These are phyloP conservation scores for Tolypocladium amazonense DNA, from an alignment of 2,329 filamentous ascomycete genomes.

Conservation along the genomic window DNA sequence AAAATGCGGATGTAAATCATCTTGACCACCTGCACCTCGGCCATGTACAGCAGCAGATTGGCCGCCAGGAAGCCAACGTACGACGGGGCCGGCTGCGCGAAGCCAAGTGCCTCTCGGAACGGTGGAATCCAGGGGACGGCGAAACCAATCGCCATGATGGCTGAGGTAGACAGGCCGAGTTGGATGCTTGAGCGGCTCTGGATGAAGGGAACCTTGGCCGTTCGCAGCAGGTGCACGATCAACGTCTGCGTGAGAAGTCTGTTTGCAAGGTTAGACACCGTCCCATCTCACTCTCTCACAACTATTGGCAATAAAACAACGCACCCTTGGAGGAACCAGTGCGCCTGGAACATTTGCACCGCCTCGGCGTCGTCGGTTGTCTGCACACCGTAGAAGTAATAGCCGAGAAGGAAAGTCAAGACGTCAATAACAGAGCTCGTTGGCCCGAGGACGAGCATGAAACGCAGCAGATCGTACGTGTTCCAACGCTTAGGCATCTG, in stretches of 20 bases:
- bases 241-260: slow-evolving; percentile 16
- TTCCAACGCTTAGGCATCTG: slow-evolving; percentile 14
- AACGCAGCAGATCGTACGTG: slow-evolving; percentile 15
- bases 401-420: slow-evolving; percentile 11
- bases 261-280: not conserved
- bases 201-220: slow-evolving; percentile 14
- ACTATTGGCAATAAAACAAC: not conserved
- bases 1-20: slow-evolving; percentile 14
- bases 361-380: slow-evolving; percentile 3
- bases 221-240: slow-evolving; percentile 16
- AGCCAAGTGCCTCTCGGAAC: slow-evolving; percentile 8
- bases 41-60: slow-evolving; percentile 12
- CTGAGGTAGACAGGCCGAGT: slow-evolving; percentile 11
- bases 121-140: slow-evolving; percentile 14
- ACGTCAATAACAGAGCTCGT: slow-evolving; percentile 18
- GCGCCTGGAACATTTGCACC: slow-evolving; percentile 12
- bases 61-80: slow-evolving; percentile 14
- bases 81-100: slow-evolving; percentile 9
- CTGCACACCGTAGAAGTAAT: slow-evolving; percentile 13
- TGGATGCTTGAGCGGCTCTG: slow-evolving; percentile 11
- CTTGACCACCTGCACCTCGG: slow-evolving; percentile 16
- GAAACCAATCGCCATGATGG: slow-evolving; percentile 15
- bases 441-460: slow-evolving; percentile 14
- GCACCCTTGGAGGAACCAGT: slow-evolving; percentile 16
- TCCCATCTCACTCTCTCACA: not conserved